Percentiles rank a stretch among this genome's conserved stretches.
These are phyloP conservation scores for Calonectria leucothoes DNA, from an alignment of 2,329 filamentous ascomycete species.

Conservation along the genomic window DNA sequence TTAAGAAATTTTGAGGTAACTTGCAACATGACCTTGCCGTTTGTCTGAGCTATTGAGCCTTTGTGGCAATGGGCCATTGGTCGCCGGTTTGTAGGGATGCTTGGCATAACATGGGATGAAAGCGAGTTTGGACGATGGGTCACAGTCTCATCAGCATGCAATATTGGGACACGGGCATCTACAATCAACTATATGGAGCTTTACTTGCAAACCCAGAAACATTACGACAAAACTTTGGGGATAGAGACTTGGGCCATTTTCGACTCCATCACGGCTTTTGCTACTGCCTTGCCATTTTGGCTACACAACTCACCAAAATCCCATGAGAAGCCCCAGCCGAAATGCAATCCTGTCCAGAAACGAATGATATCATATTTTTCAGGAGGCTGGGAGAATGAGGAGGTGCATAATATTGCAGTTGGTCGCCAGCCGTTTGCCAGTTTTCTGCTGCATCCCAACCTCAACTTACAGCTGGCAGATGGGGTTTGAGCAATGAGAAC, in stretches of 20 bases:
- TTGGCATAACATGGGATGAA: background rate
- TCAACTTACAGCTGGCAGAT: conserved; percentile 11
- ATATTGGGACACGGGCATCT: background rate
- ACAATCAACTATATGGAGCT: background rate
- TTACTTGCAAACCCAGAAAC: too few species aligned
- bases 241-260: background rate
- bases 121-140: too few species aligned
- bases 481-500: background rate
- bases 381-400: background rate
- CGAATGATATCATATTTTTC: too few species aligned
- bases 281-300: background rate
- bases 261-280: background rate
- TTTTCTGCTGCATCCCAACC: background rate
- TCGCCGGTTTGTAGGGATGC: background rate
- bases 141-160: background rate
- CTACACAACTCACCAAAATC: background rate
- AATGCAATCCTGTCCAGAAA: too few species aligned
- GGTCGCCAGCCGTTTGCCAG: conserved; percentile 1
- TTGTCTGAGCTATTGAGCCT: background rate
- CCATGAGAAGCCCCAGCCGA: background rate
- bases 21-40: background rate
- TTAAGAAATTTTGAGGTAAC: background rate
- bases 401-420: background rate
- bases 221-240: background rate
- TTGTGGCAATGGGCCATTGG: background rate